phyloP scores from a whole-genome alignment of 345 rosid species.

The Dovyalis caffra region DNA sequence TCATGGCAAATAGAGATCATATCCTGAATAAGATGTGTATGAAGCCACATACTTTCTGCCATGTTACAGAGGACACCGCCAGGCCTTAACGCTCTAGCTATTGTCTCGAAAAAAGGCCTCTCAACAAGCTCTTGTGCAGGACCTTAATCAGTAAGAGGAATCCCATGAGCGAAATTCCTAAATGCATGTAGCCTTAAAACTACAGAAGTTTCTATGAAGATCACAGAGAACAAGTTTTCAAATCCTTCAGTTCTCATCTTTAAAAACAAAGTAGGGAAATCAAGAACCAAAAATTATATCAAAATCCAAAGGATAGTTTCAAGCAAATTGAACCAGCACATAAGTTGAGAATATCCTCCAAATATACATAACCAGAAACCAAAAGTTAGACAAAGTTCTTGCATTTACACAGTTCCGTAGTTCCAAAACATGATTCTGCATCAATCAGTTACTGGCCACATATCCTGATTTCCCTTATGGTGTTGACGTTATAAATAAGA shows the following conservation, averaged over 20 bases:
- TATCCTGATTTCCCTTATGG: no score
- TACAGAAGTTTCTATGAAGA: neutral
- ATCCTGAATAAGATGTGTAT: conserved; percentile 87
- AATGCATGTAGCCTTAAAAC: neutral
- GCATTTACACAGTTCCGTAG: neutral
- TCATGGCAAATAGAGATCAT: conserved; percentile 70
- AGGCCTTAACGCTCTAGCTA: conserved; percentile 79
- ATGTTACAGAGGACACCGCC: conserved; percentile 95
- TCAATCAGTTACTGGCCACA: neutral
- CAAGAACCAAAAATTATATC: neutral
- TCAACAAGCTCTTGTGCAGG: conserved; percentile 94
- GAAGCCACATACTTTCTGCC: conserved; percentile 99
- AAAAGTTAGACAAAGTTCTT: neutral
- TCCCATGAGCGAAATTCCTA: neutral
- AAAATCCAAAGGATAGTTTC: neutral
- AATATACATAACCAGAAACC: neutral
- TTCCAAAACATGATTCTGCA: neutral
- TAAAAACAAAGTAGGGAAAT: neutral
- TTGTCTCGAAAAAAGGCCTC: conserved; percentile 85
- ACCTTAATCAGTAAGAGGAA: conserved; percentile 41
- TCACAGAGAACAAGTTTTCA: neutral
- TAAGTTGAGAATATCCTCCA: neutral
- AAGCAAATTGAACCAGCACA: neutral
- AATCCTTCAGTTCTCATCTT: neutral
- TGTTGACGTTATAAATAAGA: neutral